phyloP scores from a whole-genome alignment of 2,329 filamentous ascomycete genomes.

The Ceratocystis eucalypticola region DNA sequence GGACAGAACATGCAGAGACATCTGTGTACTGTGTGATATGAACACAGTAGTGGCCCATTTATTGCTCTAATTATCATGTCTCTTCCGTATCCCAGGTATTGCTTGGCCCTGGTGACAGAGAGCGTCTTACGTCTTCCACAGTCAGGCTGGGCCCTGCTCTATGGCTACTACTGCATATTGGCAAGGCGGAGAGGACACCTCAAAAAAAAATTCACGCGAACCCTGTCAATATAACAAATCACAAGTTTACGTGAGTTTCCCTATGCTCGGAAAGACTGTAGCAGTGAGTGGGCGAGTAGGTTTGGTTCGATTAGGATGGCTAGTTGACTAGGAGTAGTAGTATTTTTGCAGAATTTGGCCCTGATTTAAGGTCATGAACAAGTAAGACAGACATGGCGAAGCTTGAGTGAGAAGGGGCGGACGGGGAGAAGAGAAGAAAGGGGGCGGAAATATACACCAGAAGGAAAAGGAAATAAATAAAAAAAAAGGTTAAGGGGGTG shows the following conservation, averaged over 20 bases:
- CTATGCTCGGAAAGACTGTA: too few species aligned
- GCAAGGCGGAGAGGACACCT: not conserved
- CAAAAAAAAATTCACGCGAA: not conserved
- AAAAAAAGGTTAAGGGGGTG: too few species aligned
- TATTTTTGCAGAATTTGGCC: not conserved
- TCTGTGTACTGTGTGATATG: too few species aligned
- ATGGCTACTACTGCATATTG: not conserved
- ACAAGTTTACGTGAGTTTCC: too few species aligned
- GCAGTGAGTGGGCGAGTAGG: too few species aligned
- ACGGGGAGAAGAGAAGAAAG: not conserved
- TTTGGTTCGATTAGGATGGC: too few species aligned
- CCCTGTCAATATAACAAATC: not conserved
- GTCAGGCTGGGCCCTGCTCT: not conserved
- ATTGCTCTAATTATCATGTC: not conserved
- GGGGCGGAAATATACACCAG: slow-evolving; percentile 1
- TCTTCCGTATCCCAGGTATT: not conserved
- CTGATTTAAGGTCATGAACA: not conserved
- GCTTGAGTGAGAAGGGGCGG: not conserved
- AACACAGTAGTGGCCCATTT: too few species aligned
- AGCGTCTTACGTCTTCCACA: not conserved
- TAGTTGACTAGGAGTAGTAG: not conserved
- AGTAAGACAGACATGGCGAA: not conserved
- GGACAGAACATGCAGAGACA: not conserved
- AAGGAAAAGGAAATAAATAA: not conserved
- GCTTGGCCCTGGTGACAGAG: not conserved